Evolutionary conservation across 1,284 basidiomycete species (phyloP), one percentile per base, ranked within the genome.

Genomic region (Rhodotorula sp.): DNA sequence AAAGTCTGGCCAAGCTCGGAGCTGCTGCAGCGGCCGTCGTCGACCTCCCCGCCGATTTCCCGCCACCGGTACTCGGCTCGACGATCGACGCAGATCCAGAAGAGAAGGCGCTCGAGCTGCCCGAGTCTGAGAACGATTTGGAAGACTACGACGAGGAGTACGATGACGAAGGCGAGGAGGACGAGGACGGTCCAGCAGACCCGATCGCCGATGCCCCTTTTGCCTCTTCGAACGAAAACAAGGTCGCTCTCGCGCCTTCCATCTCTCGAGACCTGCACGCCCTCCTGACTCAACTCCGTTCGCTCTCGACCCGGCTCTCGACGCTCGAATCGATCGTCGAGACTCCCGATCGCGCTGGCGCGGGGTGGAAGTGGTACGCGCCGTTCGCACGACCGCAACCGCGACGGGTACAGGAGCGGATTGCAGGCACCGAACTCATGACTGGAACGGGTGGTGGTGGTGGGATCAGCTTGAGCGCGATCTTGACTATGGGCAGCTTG

Each of bases 1-100:
- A 77, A 44, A 68, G 70, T 30, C 67, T 78, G 15, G 58, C 69
- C 62, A 75, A 77, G 53, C 68, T 78, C 37, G 75, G 76, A 42
- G 58, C 63, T 5, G 67, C 72, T 0, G 76, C 73, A 0, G 49
- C 55, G 0, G 42, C 44, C 12, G 49, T 30, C 3, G 14, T 42
- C 24, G 17, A 49, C 14, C 26, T 30, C 6, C 72, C 66, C 30
- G 64, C 68, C 51, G 65, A 71, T 0, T 78, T 71, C 71, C 67
- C 76, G 2, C 77, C 77, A 3, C 76, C 75, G 3, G 26, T 75
- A 15, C 71, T 78, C 55, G 76, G 76, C 3, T 44, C 68, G 37
- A 60, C 22, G 18, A 4, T 37, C 8, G 44, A 29, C 4, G 7
- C 18, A 6, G 63, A 55, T 8, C 14, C 58, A 10, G 37, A 58